These are phyloP conservation scores for Neofusicoccum laricinum DNA, from an alignment of 2,329 filamentous ascomycete species.

Conservation along the genomic window DNA sequence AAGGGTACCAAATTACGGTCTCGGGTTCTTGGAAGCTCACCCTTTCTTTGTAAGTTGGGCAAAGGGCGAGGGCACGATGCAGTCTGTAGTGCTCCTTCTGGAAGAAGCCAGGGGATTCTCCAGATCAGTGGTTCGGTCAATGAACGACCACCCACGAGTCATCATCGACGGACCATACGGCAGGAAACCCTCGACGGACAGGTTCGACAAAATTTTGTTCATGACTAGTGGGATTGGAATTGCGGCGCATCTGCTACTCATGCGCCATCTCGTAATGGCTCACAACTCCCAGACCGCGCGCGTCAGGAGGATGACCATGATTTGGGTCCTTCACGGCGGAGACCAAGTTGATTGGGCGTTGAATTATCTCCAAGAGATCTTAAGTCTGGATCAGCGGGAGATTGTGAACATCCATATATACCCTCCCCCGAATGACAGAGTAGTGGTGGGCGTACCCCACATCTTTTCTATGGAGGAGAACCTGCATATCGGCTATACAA, in stretches of 20 bases:
- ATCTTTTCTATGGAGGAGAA: no score
- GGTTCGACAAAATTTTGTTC: slow-evolving; percentile 19
- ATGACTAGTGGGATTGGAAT: slow-evolving; percentile 19
- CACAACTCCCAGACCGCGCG: slow-evolving; percentile 16
- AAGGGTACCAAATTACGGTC: background rate
- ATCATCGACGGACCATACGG: slow-evolving; percentile 21
- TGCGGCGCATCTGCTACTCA: slow-evolving; percentile 18
- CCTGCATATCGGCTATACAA: background rate
- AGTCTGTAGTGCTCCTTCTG: background rate
- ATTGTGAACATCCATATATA: slow-evolving; percentile 13
- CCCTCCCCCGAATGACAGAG: no score
- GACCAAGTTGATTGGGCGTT: slow-evolving; percentile 19
- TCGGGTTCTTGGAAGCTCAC: background rate
- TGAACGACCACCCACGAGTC: background rate
- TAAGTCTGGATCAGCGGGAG: slow-evolving; percentile 10
- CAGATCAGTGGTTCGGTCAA: background rate
- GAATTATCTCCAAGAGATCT: background rate
- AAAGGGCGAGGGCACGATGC: no score
- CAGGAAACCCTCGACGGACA: background rate
- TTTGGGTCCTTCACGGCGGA: slow-evolving; percentile 15
- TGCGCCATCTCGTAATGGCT: slow-evolving; percentile 16
- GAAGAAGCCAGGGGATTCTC: slow-evolving; percentile 15
- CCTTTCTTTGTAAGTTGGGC: background rate
- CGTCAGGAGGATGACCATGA: slow-evolving; percentile 17
- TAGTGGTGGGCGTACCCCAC: background rate